phyloP scores from a whole-genome alignment of 2,329 filamentous ascomycete genomes.

The Monilinia fructicola region DNA sequence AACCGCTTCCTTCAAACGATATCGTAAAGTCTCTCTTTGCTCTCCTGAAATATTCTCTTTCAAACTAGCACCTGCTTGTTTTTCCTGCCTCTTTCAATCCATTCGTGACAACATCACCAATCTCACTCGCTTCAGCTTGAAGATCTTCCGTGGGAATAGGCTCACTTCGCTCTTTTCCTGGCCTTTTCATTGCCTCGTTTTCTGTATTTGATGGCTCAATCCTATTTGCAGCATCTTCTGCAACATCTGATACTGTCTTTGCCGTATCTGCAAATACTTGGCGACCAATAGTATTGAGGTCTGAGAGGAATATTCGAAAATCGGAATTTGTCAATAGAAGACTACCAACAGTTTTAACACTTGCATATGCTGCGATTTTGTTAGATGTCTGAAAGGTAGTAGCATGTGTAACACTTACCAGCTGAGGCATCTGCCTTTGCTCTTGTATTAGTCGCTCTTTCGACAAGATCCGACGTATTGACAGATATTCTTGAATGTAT shows the following conservation, averaged over 20 bases:
- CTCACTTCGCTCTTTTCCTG: constrained; percentile 33
- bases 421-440: constrained; percentile 70
- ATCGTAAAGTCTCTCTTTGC: constrained; percentile 69
- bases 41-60: constrained; percentile 70
- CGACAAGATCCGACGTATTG: constrained; percentile 62
- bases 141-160: constrained; percentile 64
- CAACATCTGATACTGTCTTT: constrained; percentile 72
- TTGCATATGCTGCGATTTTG: constrained; percentile 64
- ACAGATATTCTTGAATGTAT: constrained; percentile 69
- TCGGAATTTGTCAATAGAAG: constrained; percentile 88
- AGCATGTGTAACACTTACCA: constrained; percentile 47
- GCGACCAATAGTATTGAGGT: constrained; percentile 73
- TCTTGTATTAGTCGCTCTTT: constrained; percentile 61
- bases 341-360: constrained; percentile 77
- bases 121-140: constrained; percentile 53
- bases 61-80: constrained; percentile 67
- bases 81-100: constrained; percentile 51
- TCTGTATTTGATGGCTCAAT: constrained; percentile 68
- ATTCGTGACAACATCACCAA: constrained; percentile 45
- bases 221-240: constrained; percentile 70
- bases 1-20: constrained; percentile 75
- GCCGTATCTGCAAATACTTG: constrained; percentile 88
- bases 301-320: constrained; percentile 81
- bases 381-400: constrained; percentile 32
- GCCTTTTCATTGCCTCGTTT: constrained; percentile 51